A percentile compares a stretch with the other conserved stretches of the same genome.
These are phyloP conservation scores for Ramularia endophylla DNA, from an alignment of 2,329 filamentous ascomycete genomes.

Conservation along the genomic window DNA sequence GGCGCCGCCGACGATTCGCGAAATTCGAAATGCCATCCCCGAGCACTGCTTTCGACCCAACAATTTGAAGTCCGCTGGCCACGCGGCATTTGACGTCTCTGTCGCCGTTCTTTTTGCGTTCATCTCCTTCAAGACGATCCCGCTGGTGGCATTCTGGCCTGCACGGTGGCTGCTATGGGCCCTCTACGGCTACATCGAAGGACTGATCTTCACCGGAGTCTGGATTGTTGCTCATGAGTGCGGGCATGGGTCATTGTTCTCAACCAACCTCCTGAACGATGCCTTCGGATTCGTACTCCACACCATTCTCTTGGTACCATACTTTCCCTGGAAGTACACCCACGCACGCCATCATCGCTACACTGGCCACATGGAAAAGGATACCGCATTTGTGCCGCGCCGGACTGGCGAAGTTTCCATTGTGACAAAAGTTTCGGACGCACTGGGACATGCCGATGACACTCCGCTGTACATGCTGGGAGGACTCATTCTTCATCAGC, in stretches of 20 bases:
- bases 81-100: slow-evolving; percentile 7
- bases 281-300: slow-evolving; percentile 59
- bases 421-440: slow-evolving; percentile 3
- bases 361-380: slow-evolving; percentile 38
- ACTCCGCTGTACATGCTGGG: slow-evolving; percentile 19
- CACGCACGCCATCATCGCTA: slow-evolving; percentile 65
- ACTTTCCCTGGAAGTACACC: slow-evolving; percentile 67
- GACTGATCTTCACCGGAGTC: slow-evolving; percentile 60
- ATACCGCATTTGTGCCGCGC: slow-evolving; percentile 34
- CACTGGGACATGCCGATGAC: slow-evolving; percentile 24
- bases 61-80: slow-evolving; percentile 4
- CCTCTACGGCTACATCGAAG: slow-evolving; percentile 58
- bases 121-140: slow-evolving; percentile 2
- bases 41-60: slow-evolving; percentile 9
- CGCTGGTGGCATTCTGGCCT: slow-evolving; percentile 2
- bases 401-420: slow-evolving; percentile 6
- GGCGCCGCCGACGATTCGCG: slow-evolving; percentile 1
- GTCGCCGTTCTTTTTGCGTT: slow-evolving; percentile 7
- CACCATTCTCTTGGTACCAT: slow-evolving; percentile 61
- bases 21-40: slow-evolving; percentile 10
- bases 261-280: slow-evolving; percentile 52
- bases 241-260: slow-evolving; percentile 64
- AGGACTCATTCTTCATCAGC: slow-evolving; percentile 21
- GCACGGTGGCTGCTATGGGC: slow-evolving; percentile 10
- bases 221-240: slow-evolving; percentile 69